Percentiles rank a stretch among this genome's conserved stretches.
These are phyloP conservation scores for Abrus precatorius DNA, from an alignment of 306 rosid species.

Conservation along the genomic window DNA sequence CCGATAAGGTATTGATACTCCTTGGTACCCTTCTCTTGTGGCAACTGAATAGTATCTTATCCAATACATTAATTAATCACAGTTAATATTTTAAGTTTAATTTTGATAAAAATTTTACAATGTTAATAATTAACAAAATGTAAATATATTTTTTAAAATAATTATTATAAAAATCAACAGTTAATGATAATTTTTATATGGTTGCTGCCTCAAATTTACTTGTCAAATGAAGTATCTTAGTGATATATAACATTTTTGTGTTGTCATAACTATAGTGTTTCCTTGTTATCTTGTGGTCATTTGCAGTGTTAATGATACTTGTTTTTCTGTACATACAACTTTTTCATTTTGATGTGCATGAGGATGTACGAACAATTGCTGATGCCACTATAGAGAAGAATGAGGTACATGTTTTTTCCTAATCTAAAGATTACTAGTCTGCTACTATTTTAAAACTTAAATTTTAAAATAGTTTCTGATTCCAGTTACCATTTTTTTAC, in stretches of 20 bases:
- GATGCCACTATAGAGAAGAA: slow-evolving; percentile 97
- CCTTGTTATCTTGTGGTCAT: not conserved
- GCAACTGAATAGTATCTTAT: too few species aligned
- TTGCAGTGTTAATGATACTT: slow-evolving; percentile 39
- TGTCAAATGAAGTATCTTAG: not conserved
- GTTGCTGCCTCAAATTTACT: slow-evolving; percentile 8
- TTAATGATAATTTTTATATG: not conserved
- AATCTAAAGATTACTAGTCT: not conserved
- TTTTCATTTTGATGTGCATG: slow-evolving; percentile 97
- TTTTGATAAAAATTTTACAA: too few species aligned
- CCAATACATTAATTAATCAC: too few species aligned
- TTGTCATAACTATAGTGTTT: not conserved
- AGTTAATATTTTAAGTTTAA: too few species aligned
- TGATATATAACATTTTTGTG: slow-evolving; percentile 2
- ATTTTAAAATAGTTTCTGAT: slow-evolving; percentile 7
- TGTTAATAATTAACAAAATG: too few species aligned
- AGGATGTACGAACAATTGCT: slow-evolving; percentile 94
- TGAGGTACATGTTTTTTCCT: slow-evolving; percentile 68
- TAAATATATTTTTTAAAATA: too few species aligned
- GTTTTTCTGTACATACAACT: slow-evolving; percentile 60
- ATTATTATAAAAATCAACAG: too few species aligned
- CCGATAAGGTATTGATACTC: too few species aligned
- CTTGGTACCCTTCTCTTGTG: too few species aligned
- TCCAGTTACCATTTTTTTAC: not conserved
- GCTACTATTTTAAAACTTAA: slow-evolving; percentile 10